Percentiles rank a stretch among this genome's conserved stretches.
Conservation (phyloP, 2,329 filamentous ascomycete genomes). For the Colletotrichum viniferum region DNA sequence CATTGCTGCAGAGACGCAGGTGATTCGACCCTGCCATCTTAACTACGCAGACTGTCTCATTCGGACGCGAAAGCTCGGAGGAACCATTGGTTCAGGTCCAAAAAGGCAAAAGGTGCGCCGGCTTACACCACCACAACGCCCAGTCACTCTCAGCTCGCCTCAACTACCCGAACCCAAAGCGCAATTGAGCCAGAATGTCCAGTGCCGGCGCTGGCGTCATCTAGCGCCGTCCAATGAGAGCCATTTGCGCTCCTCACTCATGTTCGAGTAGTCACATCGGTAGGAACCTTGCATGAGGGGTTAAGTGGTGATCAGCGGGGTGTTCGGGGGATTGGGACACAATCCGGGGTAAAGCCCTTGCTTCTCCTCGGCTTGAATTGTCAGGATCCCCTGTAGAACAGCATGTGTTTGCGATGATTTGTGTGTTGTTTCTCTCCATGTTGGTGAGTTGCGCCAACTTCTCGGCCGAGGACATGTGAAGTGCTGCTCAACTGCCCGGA, state of each 20-base stretch:
- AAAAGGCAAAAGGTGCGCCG: not conserved
- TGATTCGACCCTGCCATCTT: not conserved
- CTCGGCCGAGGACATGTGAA: slow-evolving; percentile 8
- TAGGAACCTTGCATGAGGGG: slow-evolving; percentile 11
- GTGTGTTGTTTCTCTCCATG: not conserved
- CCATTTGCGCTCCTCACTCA: not conserved
- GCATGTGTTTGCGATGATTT: not conserved
- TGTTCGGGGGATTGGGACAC: not conserved
- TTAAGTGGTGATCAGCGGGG: not conserved
- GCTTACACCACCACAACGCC: not conserved
- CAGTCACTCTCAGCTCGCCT: not conserved
- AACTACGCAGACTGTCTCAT: not conserved
- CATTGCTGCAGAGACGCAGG: not conserved
- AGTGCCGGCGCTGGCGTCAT: not conserved
- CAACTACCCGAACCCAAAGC: not conserved
- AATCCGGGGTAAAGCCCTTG: slow-evolving; percentile 6
- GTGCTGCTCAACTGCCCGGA: not conserved
- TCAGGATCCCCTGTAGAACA: not conserved
- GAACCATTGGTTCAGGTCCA: not conserved
- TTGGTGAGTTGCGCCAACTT: not conserved
- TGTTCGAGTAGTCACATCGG: not conserved
- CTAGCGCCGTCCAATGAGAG: not conserved
- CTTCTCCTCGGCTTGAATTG: slow-evolving; percentile 7
- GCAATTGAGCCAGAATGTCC: not conserved
- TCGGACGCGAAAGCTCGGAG: slow-evolving; percentile 1